Base-by-base conservation (phyloP, 1,284 basidiomycete genomes). In the Sanghuangporus baumii region DNA sequence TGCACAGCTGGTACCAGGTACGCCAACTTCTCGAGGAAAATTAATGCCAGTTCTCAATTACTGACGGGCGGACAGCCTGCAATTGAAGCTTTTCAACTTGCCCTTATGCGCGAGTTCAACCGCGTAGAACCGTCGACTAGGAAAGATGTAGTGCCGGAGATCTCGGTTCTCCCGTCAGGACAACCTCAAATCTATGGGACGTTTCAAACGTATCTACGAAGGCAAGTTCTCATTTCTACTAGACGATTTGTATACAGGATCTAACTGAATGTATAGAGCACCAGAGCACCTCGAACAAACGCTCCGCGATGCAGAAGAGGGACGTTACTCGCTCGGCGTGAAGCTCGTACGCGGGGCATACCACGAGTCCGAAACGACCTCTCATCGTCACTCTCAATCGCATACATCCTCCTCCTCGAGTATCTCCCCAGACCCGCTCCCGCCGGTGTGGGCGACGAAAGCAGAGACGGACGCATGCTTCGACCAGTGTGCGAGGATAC, bases 261-360 rank as follows among this genome's bases (percentile, higher is more conserved):
- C 16, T 18, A 46, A 36, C 34, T 60, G 65, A 67, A 31, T 31
- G 26, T 37, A 46, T 63, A 89, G 91, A 64, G 89, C 85, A 1
- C 88, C 88, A 0, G 73, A 77, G 26, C 86, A 94, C 66, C 81
- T 97, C 18, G 76, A 76, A 0, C 82, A 83, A 36, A 83, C 87
- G 38, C 75, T 96, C 52, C 75, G 76, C n/a, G 86, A 92, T 61
- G 90, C 96, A 7, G 79, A 84, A 66, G 74, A 73, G 54, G 79
- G 87, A 68, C 81, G 83, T 51, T 98, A 94, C 73, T 81, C 89
- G 0, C 82, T 98, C 1, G 96, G 96, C 16, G 86, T 96, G 66
- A 98, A 98, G 76, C 88, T 98, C 61, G 96, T 98, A 38, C 86
- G 96, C 26, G 96, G 96, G 0, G 96, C 96, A 1, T 98, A 98